These are phyloP conservation scores for Dillenia suffruticosa DNA, from an alignment of 164 flowering plant genomes.

Conservation along the genomic window DNA sequence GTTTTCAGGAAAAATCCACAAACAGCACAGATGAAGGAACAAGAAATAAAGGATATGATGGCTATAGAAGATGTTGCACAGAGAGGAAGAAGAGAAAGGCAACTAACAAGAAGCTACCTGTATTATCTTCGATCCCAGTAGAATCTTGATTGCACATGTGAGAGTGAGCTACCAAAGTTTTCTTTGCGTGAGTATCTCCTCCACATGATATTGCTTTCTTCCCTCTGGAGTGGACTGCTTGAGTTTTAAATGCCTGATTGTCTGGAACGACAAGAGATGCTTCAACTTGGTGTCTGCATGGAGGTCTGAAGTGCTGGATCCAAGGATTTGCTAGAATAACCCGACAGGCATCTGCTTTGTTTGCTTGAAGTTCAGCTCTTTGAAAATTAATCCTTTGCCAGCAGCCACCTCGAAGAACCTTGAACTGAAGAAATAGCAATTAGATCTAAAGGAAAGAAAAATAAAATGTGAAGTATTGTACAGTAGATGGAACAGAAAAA, in stretches of 20 bases:
- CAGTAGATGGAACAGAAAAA: constrained; percentile 2
- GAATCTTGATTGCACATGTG: constrained; percentile 16
- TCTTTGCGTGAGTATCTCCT: constrained; percentile 16
- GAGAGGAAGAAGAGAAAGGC: too few species aligned
- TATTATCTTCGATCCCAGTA: constrained; percentile 17
- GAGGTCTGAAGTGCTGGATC: constrained; percentile 43
- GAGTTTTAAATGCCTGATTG: constrained; percentile 10
- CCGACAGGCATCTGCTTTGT: constrained; percentile 15
- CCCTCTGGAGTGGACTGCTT: constrained; percentile 6
- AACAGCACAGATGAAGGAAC: not conserved
- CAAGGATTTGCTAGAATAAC: constrained; percentile 38
- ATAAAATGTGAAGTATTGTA: not conserved
- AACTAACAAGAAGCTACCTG: constrained; percentile 27
- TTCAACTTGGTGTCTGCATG: constrained; percentile 12
- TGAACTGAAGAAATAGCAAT: constrained; percentile 35
- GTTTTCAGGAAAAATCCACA: too few species aligned
- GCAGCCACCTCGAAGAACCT: constrained; percentile 54
- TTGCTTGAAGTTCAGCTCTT: constrained; percentile 18
- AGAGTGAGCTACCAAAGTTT: constrained; percentile 10
- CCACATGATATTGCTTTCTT: constrained; percentile 12
- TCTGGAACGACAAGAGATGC: constrained; percentile 11
- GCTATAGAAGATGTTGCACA: too few species aligned
- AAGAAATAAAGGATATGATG: too few species aligned
- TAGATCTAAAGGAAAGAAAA: not conserved
- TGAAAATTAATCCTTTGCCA: constrained; percentile 53